Conservation (phyloP, 164 flowering plant species). For the Cinnamomum chago region DNA sequence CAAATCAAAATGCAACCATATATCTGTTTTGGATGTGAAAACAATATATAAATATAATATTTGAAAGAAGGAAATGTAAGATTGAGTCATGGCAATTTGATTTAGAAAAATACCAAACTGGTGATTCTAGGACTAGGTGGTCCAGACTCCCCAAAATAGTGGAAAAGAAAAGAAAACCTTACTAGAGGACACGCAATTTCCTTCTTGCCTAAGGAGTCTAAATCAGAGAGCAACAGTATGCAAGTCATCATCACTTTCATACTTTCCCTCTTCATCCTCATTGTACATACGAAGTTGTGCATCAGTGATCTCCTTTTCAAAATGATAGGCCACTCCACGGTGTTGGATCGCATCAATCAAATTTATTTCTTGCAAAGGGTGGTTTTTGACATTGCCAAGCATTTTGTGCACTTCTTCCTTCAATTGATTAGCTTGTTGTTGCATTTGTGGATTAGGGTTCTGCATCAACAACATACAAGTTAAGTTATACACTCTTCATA, state of each 20-base stretch:
- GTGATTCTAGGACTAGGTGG: too few relatives aligned
- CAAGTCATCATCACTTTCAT: slow-evolving; percentile 1
- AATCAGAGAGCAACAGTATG: slow-evolving; percentile 24
- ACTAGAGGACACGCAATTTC: slow-evolving; percentile 11
- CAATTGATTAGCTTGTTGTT: too few relatives aligned
- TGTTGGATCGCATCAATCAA: slow-evolving; percentile 29
- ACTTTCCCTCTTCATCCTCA: background rate
- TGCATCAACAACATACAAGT: too few relatives aligned
- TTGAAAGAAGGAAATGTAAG: too few relatives aligned
- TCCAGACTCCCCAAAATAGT: too few relatives aligned
- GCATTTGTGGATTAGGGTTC: too few relatives aligned
- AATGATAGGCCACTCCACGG: slow-evolving; percentile 28
- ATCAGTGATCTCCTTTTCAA: slow-evolving; percentile 23
- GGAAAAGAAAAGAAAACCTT: background rate
- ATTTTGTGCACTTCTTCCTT: background rate
- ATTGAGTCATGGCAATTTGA: too few relatives aligned
- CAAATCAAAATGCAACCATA: background rate
- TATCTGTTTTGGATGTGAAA: too few relatives aligned
- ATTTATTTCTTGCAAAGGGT: background rate
- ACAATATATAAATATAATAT: too few relatives aligned
- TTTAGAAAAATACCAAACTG: too few relatives aligned
- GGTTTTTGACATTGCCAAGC: background rate
- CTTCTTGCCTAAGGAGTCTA: slow-evolving; percentile 23
- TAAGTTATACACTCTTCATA: too few relatives aligned
- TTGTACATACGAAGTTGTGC: background rate